Evolutionary conservation across 345 rosid genomes (phyloP), one percentile per base, ranked within the genome.

Genomic region (Schrenkiella parvula): DNA sequence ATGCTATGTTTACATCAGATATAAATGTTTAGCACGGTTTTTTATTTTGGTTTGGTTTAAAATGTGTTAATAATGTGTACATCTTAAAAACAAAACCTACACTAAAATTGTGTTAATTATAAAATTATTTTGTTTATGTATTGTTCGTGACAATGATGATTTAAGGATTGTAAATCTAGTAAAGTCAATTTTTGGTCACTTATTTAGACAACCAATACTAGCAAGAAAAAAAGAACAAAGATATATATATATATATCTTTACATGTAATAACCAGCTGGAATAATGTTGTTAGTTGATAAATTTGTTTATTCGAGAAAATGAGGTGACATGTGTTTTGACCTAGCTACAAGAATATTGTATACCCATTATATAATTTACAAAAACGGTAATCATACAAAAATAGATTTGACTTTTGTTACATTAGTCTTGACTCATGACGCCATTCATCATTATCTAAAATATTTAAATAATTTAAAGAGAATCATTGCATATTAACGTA

Each of bases 271-370:
- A 47, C 52, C 60, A 75, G 73, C 73, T 68, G 79, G 74, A 68
- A 75, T 75, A 68, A 75, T 75, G 64, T 65, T 57, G 70, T 39
- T 58, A 58, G 2, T 52, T 71, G 41, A 29, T 43, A 43, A 64
- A 10, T 15, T 43, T 44, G 14, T 18, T 55, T 64, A 43, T 22
- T 13, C 1, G 10, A 31, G 4, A 32, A 37, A 54, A 3, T 1
- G 28, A 66, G 44, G 73, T 66, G 54, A 66, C 73, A 66, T 74
- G 61, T 66, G 38, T 58, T 59, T 46, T 66, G 72, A 73, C 72
- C 52, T 25, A 48, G 26, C 53, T 48, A 65, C 11, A 44, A 46
- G 14, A 54, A 22, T 42, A 12, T 9, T 8, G 35, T n/a, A n/a
- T n/a, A n/a, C n/a, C 35, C 38, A 31, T 22, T 14, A 31, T 66